Evolutionary conservation across 2,329 filamentous ascomycete genomes (phyloP), one percentile per base, ranked within the genome.

Genomic region (Harringtonia lauricola): DNA sequence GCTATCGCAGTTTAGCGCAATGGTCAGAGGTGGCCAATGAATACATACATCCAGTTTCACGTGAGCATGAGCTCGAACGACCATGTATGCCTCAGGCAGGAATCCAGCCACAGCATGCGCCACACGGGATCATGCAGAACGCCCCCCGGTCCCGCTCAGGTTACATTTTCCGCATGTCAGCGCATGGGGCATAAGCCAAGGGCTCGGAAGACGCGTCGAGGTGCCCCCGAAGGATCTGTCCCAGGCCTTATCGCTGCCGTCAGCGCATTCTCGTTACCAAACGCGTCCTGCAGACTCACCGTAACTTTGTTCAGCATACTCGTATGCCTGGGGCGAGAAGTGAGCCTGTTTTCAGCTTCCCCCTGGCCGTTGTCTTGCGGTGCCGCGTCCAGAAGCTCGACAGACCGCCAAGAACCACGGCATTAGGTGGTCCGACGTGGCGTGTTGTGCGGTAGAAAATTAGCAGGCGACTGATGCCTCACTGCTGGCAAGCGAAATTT

Each of bases 391-490:
- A 7, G 24, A 26, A 26, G 6, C 24, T 26, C 24, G 24, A 26
- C 24, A 26, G 24, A 26, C 24, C 6, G 24, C 24, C 21, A n/a
- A 33, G 18, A 45, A 28, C 8, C 18, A 18, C 39, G 35, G 43
- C 26, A 34, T 15, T n/a, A 24, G 34, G 44, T 49, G 47, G 37
- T 46, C 29, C 44, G 47, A 41, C 31, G 42, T 47, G 47, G 46
- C 37, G 43, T 43, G 41, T 28, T 36, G 6, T 14, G 15, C 13
- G 35, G 38, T 29, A 43, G 46, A 43, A 18, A 39, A 39, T 24
- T 39, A 6, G 36, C 4, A 7, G 24, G 7, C 14, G 7, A 34
- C 17, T 34, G 6, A 7, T 34, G 31, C 31, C 31, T 34, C 6
- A 8, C 17, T n/a, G 5, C 33, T 10, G 15, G 24, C 31, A 40